Conservation (phyloP, 2,329 filamentous ascomycete species). For the Aspergillus alliaceus region DNA sequence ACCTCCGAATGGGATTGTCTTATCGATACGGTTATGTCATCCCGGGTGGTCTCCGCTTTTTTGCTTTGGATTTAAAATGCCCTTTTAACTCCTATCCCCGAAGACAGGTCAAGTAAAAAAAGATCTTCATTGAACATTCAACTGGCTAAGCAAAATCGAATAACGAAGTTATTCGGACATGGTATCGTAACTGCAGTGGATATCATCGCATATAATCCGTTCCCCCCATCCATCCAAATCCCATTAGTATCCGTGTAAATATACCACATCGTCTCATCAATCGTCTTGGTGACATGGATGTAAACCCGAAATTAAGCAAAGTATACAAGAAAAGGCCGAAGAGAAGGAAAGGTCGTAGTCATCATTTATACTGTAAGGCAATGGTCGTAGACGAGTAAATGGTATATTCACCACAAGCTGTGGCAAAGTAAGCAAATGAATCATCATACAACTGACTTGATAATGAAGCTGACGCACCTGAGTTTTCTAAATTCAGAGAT, state of each 20-base stretch:
- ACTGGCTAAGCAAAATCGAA: too few species aligned
- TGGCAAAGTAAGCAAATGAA: too few species aligned
- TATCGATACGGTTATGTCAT: constrained; percentile 24
- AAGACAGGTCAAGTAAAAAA: not conserved
- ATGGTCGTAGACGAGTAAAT: not conserved
- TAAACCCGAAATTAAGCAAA: not conserved
- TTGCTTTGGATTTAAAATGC: too few species aligned
- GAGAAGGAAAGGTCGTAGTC: not conserved
- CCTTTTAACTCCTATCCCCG: constrained; percentile 24
- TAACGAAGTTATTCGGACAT: not conserved
- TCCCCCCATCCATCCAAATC: not conserved
- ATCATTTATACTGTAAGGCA: not conserved
- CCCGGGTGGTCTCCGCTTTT: constrained; percentile 6
- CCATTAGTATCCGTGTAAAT: too few species aligned
- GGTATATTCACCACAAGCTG: not conserved
- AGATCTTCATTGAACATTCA: too few species aligned
- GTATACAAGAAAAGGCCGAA: not conserved
- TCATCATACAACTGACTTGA: not conserved
- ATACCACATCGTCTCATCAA: not conserved
- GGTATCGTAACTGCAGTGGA: not conserved
- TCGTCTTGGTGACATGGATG: not conserved
- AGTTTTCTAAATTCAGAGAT: not conserved
- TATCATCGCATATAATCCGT: too few species aligned
- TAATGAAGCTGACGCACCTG: not conserved
- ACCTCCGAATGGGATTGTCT: constrained; percentile 5